Conservation (phyloP, 208 protist species). For the Crithidia mellificae region DNA sequence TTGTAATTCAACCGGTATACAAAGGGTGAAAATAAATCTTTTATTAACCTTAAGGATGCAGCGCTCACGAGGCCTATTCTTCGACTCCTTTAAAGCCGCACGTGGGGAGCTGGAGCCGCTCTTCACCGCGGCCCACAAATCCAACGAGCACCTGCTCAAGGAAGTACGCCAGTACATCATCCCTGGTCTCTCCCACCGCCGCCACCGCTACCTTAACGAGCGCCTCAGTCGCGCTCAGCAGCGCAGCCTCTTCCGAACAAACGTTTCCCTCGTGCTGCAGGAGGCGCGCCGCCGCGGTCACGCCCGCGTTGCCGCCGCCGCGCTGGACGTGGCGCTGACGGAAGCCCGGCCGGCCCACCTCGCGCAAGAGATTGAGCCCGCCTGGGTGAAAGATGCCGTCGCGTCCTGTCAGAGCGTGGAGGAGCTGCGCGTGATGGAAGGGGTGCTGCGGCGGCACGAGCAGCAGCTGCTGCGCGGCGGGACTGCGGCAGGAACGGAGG, state of each 20-base stretch:
- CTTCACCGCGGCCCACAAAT: slow-evolving; percentile 44
- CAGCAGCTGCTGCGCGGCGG: slow-evolving; percentile 24
- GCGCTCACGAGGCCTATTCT: slow-evolving; percentile 23
- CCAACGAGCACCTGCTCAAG: slow-evolving; percentile 32
- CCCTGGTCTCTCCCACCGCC: slow-evolving; percentile 21
- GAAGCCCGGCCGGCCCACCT: slow-evolving; percentile 20
- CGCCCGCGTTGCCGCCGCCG: slow-evolving; percentile 44
- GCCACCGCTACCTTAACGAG: slow-evolving; percentile 16
- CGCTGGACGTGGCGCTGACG: slow-evolving; percentile 46
- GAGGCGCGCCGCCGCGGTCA: slow-evolving; percentile 53
- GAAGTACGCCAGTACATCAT: slow-evolving; percentile 45
- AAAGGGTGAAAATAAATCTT: too few relatives aligned
- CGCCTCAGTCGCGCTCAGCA: slow-evolving; percentile 37
- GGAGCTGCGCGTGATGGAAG: slow-evolving; percentile 54
- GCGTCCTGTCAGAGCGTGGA: slow-evolving; percentile 44
- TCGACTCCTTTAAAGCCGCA: slow-evolving; percentile 61
- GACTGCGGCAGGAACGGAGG: slow-evolving; percentile 12
- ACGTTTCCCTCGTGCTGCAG: slow-evolving; percentile 60
- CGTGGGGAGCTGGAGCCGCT: slow-evolving; percentile 43
- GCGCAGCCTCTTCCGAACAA: slow-evolving; percentile 51
- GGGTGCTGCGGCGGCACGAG: slow-evolving; percentile 32
- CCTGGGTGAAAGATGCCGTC: slow-evolving; percentile 74
- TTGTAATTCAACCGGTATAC: too few relatives aligned
- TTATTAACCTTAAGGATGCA: slow-evolving; percentile 7
- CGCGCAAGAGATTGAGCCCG: slow-evolving; percentile 40